phyloP scores from a whole-genome alignment of 2,329 filamentous ascomycete species.

The Chaetomium strumarium region DNA sequence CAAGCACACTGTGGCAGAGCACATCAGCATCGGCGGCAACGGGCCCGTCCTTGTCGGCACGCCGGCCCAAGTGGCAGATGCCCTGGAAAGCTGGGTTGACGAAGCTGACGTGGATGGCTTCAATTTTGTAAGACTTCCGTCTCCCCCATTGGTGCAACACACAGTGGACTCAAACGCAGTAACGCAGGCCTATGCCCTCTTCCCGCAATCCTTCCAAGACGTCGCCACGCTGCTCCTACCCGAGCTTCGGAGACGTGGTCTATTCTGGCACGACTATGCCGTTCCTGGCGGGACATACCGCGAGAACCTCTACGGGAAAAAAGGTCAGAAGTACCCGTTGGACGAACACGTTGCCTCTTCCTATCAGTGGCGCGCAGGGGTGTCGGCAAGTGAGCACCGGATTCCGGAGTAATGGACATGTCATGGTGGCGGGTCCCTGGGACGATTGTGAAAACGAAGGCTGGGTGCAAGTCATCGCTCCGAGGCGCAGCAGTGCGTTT shows the following conservation, averaged over 20 bases:
- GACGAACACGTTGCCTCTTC: slow-evolving; percentile 35
- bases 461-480: no score
- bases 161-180: slow-evolving; percentile 7
- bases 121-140: slow-evolving; percentile 51
- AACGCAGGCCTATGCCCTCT: slow-evolving; percentile 37
- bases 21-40: slow-evolving; percentile 62
- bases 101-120: slow-evolving; percentile 71
- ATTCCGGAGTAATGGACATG: slow-evolving; percentile 21
- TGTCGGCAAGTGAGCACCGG: slow-evolving; percentile 23
- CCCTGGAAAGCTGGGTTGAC: slow-evolving; percentile 56
- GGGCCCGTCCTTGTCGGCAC: slow-evolving; percentile 61
- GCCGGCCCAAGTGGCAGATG: slow-evolving; percentile 58
- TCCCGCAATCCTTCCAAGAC: slow-evolving; percentile 60
- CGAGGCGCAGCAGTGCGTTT: no score
- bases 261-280: slow-evolving; percentile 48
- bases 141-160: no score
- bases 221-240: slow-evolving; percentile 59
- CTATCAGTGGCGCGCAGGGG: slow-evolving; percentile 36
- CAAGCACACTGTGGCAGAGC: slow-evolving; percentile 61
- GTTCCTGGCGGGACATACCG: slow-evolving; percentile 39
- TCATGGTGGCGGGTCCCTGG: no score
- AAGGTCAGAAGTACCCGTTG: slow-evolving; percentile 32
- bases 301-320: slow-evolving; percentile 37
- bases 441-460: no score
- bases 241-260: slow-evolving; percentile 51